A percentile compares a stretch with the other conserved stretches of the same genome.
phyloP scores from a whole-genome alignment of 208 protist species.

The Trypanosoma mega region DNA sequence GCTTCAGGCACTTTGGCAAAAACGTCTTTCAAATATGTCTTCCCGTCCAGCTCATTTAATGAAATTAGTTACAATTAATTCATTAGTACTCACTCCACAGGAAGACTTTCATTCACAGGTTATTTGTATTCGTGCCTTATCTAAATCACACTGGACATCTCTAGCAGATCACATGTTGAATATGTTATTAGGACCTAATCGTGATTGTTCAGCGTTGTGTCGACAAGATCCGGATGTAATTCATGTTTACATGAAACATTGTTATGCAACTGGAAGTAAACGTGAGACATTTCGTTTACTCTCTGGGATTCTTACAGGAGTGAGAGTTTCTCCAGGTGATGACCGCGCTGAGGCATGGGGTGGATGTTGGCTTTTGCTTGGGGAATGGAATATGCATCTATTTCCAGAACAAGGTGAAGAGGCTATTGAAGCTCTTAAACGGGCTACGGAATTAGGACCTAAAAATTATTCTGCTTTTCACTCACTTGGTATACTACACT shows the following conservation, averaged over 20 bases:
- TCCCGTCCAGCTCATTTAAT: conserved; percentile 92
- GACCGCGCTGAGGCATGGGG: conserved; percentile 69
- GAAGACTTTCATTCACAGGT: conserved; percentile 95
- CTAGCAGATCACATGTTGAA: conserved; percentile 71
- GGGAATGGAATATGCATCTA: conserved; percentile 87
- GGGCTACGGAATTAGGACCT: conserved; percentile 66
- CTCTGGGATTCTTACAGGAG: conserved; percentile 54
- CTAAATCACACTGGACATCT: conserved; percentile 77
- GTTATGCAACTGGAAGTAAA: conserved; percentile 58
- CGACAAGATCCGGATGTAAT: conserved; percentile 79
- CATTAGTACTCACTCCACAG: conserved; percentile 91
- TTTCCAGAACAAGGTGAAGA: conserved; percentile 75
- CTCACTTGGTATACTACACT: conserved; percentile 85
- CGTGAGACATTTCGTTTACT: conserved; percentile 67
- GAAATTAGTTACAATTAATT: conserved; percentile 94
- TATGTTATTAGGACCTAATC: conserved; percentile 39
- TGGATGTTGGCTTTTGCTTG: conserved; percentile 79
- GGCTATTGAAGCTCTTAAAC: conserved; percentile 71
- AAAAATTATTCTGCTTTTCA: conserved; percentile 82
- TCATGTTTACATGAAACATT: conserved; percentile 83
- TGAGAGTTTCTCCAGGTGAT: conserved; percentile 40
- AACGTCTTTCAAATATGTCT: conserved; percentile 83
- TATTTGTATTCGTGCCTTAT: conserved; percentile 92
- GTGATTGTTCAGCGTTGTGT: conserved; percentile 43
- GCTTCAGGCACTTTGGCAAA: conserved; percentile 87